Evolutionary conservation across 495 filamentous ascomycete genomes (phyloP), one percentile per base, ranked within the genome.

Genomic region (Xylaria venustula): DNA sequence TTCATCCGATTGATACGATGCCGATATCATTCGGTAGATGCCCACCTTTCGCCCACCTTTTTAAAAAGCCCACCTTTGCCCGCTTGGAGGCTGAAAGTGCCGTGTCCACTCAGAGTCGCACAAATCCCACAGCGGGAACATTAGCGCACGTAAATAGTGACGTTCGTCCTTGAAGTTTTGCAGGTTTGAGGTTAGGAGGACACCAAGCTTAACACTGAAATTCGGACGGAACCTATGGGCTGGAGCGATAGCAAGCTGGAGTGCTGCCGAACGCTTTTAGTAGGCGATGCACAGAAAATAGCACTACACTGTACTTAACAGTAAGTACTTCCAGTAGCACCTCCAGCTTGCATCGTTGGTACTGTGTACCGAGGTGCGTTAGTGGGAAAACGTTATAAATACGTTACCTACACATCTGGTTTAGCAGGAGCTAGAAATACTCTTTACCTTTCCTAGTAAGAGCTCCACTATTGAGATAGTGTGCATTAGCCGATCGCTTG

Each of bases 71-170:
- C 64, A 71, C 69, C 64, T 62, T 53, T 61, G 34, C 36, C 51
- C 51, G 15, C 28, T 64, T 63, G 66, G 65, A 68, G 68, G 68
- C 66, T 71, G 66, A 71, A 56, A 62, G 65, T 58, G 58, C 50
- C 58, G 68, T 67, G 66, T 62, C 67, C 67, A 69, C 67, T 25
- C 58, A 65, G 45, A 52, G 69, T 71, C 44, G 64, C 64, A 69
- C 69, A 69, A 65, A 58, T 66, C 64, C 69, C 69, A 58, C 60
- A 49, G 62, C 30, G 30, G 30, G 5, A 34, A 34, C 11, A n/a
- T n/a, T 57, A 60, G 62, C 58, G 68, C 66, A 60, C 28, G 58
- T 48, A 1, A 12, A 36, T 19, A 26, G 20, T 44, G 32, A 32
- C 20, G 55, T 49, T 50, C 44, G 48, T 15, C 17, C 15, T 46